A percentile compares a stretch with the other conserved stretches of the same genome.
Conservation (phyloP, 768 basidiomycete species). For the Thelephora aurantiotincta region DNA sequence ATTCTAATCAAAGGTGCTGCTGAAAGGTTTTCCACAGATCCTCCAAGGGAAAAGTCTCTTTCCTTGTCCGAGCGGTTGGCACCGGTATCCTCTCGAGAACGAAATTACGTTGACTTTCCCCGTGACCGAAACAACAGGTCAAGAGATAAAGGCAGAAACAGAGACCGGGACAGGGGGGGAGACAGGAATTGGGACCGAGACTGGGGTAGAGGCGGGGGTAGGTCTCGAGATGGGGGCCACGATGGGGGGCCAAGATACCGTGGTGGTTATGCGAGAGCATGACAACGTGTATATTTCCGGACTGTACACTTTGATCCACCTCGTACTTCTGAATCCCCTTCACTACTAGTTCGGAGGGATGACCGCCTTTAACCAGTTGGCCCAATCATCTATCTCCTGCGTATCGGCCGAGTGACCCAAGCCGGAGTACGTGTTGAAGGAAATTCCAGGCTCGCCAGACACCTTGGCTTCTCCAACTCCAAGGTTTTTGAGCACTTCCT, state of each 20-base stretch:
- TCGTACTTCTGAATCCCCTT: neutral
- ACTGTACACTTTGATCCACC: neutral
- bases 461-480: conserved; percentile 30
- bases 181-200: conserved; percentile 7
- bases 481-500: conserved; percentile 40
- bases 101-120: too few relatives aligned
- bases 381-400: conserved; percentile 58
- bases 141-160: neutral
- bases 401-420: conserved; percentile 52
- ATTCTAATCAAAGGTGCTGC: conserved; percentile 1
- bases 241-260: conserved; percentile 17
- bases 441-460: conserved; percentile 37
- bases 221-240: conserved; percentile 8
- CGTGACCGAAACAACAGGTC: neutral
- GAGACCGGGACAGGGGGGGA: conserved; percentile 6
- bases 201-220: conserved; percentile 5
- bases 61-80: too few relatives aligned
- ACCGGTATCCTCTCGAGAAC: too few relatives aligned
- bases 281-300: neutral
- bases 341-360: conserved; percentile 19
- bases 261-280: conserved; percentile 15
- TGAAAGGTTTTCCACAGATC: conserved; percentile 1
- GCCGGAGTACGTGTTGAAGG: conserved; percentile 53
- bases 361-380: conserved; percentile 51
- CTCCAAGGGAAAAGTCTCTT: too few relatives aligned